Percentiles rank a stretch among this genome's conserved stretches.
Conservation (phyloP, 257 asterid genomes). For the Henckelia pumila region DNA sequence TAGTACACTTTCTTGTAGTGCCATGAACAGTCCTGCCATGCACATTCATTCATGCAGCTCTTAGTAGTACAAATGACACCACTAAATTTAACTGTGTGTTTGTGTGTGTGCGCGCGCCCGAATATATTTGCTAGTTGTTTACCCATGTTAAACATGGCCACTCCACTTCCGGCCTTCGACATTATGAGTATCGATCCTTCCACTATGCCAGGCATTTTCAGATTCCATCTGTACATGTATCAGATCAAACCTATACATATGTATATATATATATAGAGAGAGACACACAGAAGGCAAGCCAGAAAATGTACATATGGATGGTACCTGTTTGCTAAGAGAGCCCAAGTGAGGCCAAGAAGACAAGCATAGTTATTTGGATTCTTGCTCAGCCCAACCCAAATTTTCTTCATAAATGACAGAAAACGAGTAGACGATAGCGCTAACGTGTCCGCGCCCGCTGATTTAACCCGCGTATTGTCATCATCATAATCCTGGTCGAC, state of each 20-base stretch:
- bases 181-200: slow-evolving; percentile 65
- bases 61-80: neutral
- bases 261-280: too few relatives aligned
- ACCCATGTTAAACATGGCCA: slow-evolving; percentile 82
- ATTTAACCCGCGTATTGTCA: too few relatives aligned
- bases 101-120: neutral
- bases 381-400: slow-evolving; percentile 40
- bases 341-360: slow-evolving; percentile 64
- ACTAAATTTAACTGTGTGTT: too few relatives aligned
- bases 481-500: neutral
- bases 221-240: slow-evolving; percentile 54
- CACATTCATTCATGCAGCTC: neutral
- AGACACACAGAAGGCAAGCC: neutral
- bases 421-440: neutral
- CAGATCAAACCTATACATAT: too few relatives aligned
- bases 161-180: slow-evolving; percentile 76
- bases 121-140: neutral
- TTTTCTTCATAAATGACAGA: slow-evolving; percentile 40
- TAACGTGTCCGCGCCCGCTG: too few relatives aligned
- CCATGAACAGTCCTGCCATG: slow-evolving; percentile 70
- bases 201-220: slow-evolving; percentile 54
- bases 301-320: neutral
- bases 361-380: slow-evolving; percentile 72
- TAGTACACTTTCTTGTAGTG: slow-evolving; percentile 58
- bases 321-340: slow-evolving; percentile 49